Evolutionary conservation across 2,329 filamentous ascomycete species (phyloP), one percentile per base, ranked within the genome.

Genomic region (Trichoderma arundinaceum): DNA sequence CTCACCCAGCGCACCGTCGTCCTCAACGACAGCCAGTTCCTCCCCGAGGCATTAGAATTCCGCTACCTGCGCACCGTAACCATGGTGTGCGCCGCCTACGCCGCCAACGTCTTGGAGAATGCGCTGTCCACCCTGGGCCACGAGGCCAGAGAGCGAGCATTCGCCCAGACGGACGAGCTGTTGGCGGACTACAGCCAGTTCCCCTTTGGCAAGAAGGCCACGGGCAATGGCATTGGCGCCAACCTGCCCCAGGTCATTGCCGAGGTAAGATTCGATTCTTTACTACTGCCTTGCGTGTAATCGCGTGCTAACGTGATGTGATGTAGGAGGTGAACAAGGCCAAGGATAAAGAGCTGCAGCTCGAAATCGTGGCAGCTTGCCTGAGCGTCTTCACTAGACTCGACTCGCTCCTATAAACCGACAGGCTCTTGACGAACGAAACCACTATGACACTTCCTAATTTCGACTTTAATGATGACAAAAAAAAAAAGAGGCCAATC

Each of bases 51-150:
- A 72, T 89, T 96, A 79, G 94, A 98, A 74, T 97, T 96, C 82
- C 88, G 95, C 76, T 96, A 96, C 78, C 81, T 95, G 71, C 89
- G 95, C 72, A 98, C 95, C 53, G 88, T 99, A 70, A 85, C 91
- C 72, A 97, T 99, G 94, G 92, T 99, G 62, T 99, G 95, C 81
- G 95, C 94, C 59, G 94, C 95, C 52, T 98, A 99, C 79, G 95
- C 95, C 52, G 95, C 95, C 68, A 99, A 99, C 74, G 95, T 99
- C 33, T 86, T 99, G 66, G 95, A 99, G 82, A 99, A 99, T 76
- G 95, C 94, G n/a, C 82, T 99, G 73, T 92, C 92, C 65, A 96
- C 92, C 13, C 87, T 99, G 69, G 92, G 94, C 71, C 95, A 98
- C 76, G 95, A 99, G 82, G 90, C 94, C 64, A 85, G 95, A 72